A percentile compares a stretch with the other conserved stretches of the same genome.
Evolutionary conservation across 106 monocot genomes (phyloP).

Genomic region (Acorus calamus): DNA sequence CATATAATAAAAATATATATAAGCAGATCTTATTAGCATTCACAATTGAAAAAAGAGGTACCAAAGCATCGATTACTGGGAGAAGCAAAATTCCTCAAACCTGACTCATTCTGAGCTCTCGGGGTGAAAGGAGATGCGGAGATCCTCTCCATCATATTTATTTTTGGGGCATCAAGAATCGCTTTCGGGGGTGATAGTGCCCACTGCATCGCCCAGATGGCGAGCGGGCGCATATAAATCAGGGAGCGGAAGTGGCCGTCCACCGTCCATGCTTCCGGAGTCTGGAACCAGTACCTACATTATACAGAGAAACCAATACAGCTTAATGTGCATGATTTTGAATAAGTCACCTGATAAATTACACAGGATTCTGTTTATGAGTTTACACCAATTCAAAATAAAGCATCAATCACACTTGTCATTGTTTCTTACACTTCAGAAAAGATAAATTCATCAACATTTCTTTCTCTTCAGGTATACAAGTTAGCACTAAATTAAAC

Average conservation of each 20-base stretch:
- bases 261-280: slow-evolving; percentile 88
- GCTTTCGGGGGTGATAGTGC: slow-evolving; percentile 79
- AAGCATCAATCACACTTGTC: too few species aligned
- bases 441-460: not conserved
- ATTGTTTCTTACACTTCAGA: too few species aligned
- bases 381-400: too few species aligned
- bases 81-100: slow-evolving; percentile 47
- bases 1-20: too few species aligned
- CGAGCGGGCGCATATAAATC: slow-evolving; percentile 89
- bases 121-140: slow-evolving; percentile 37
- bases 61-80: slow-evolving; percentile 43
- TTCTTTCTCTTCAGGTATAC: not conserved
- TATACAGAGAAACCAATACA: not conserved
- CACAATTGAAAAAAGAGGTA: slow-evolving; percentile 64
- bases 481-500: too few species aligned
- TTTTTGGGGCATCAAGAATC: slow-evolving; percentile 66
- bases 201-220: slow-evolving; percentile 99
- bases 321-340: too few species aligned
- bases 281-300: slow-evolving; percentile 92
- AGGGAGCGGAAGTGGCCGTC: slow-evolving; percentile 96
- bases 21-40: slow-evolving; percentile 34
- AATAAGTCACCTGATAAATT: too few species aligned
- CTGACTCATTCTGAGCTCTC: slow-evolving; percentile 31
- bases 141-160: slow-evolving; percentile 84
- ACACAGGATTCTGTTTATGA: too few species aligned